A percentile compares a stretch with the other conserved stretches of the same genome.
Conservation (phyloP, 2,329 filamentous ascomycete species). For the Lasiodiplodia citricola region DNA sequence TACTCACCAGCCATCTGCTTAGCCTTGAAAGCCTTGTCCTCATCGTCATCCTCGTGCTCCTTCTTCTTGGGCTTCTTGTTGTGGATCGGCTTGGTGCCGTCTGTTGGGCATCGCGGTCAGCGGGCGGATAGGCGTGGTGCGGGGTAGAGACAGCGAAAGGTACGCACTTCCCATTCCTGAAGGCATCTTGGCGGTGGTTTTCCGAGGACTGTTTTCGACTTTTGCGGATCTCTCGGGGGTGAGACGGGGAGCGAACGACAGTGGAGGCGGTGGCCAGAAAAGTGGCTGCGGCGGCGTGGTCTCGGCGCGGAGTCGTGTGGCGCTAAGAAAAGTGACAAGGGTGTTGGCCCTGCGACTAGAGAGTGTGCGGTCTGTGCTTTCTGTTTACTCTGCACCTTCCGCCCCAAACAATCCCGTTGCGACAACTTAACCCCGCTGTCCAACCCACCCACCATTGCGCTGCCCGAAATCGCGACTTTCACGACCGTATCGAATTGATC, state of each 20-base stretch:
- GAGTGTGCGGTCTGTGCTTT: not conserved
- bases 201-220: constrained; percentile 30
- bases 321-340: constrained; percentile 5
- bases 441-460: constrained; percentile 4
- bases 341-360: not conserved
- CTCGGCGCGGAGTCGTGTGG: constrained; percentile 5
- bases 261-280: constrained; percentile 27
- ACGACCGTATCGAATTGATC: not conserved
- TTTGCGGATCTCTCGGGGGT: not conserved
- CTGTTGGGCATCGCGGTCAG: constrained; percentile 41
- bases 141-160: not conserved
- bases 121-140: constrained; percentile 13
- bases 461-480: not conserved
- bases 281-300: constrained; percentile 11
- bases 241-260: constrained; percentile 20
- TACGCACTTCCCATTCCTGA: constrained; percentile 56
- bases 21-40: constrained; percentile 80
- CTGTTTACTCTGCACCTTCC: constrained; percentile 9
- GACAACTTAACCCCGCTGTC: not conserved
- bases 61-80: constrained; percentile 85
- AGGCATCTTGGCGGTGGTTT: constrained; percentile 48
- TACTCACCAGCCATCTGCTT: constrained; percentile 83
- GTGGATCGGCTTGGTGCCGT: constrained; percentile 61
- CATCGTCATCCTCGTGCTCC: constrained; percentile 83
- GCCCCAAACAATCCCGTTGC: constrained; percentile 9